Base-by-base conservation (phyloP, 2,329 filamentous ascomycete species). In the Dothiorella sarmentorum region DNA sequence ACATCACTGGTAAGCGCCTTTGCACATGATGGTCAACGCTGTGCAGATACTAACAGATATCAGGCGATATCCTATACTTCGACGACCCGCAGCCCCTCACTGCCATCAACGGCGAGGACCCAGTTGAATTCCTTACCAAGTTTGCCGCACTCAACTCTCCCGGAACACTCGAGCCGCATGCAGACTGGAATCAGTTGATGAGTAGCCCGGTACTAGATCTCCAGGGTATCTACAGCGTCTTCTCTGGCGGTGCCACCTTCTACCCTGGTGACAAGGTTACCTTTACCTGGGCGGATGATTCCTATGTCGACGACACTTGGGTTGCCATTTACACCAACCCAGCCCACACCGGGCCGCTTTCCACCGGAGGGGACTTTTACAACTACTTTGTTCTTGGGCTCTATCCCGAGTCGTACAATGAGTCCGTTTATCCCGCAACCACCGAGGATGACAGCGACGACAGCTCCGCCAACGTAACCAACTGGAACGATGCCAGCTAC, bases 281-380 rank as follows among this genome's bases (percentile, higher is more conserved):
- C 1, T 74, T 71, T 61, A 64, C 64, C n/a, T 71, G 73, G 38
- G 69, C 65, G 3, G 67, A 66, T 15, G 62, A 56, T 1, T 52
- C 31, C 7, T 62, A 60, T 10, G 56, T 63, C 20, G 47, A 55
- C 17, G 70, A 66, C 27, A 6, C 40, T n/a, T 70, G 68, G 4
- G 17, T 45, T n/a, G 62, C 65, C 62, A 13, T 67, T 62, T 60
- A 60, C 61, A 42, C 68, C 42, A 61, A 67, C 1, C 56, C 61
- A 5, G 60, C 62, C 9, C 31, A 62, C 7, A 61, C 62, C 15
- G 62, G 61, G 3, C 71, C 73, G 1, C 61, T 78, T 1, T 70
- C 67, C 3, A 77, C 73, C 2, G 73, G 69, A 1, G 74, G 73
- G 1, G 75, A 77, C 59, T 75, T 76, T 53, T 78, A 75, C 66